Base-by-base conservation (phyloP, 192 early-diverging fungal genomes). In the Mortierella alpina region DNA sequence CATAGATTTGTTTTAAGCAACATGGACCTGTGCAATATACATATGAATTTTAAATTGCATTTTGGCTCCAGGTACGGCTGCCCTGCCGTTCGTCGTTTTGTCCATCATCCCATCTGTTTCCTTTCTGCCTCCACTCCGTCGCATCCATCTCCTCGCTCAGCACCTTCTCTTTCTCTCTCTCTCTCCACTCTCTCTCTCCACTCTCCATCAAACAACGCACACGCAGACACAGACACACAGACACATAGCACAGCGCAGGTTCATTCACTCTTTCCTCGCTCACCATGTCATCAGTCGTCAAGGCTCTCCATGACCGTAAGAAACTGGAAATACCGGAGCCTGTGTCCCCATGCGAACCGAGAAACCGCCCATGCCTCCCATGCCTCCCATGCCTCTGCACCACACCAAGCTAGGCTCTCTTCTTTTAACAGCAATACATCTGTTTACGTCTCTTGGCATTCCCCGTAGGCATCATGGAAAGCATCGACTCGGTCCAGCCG, bases 401-500 rank as follows among this genome's bases (percentile, higher is more conserved):
- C 15, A 45, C 20, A 52, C 41, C 49, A 31, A 31, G 3, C 31
- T 31, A 31, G 31, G 31, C n/a, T 14, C 15, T 53, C 23, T 17
- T 14, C 41, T 9, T 22, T 18, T 11, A 50, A 18, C 42, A 56
- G 53, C 39, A 39, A 18, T 42, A 18, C 55, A 10, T 23, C 60
- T 55, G 12, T 66, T 10, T 14, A 13, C 31, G 0, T 39, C 31
- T 46, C 5, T 22, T 60, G 53, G 15, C 12, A n/a, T 54, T 48
- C 15, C 41, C 10, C 46, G 42, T 82, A 90, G 88, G 87, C 15
- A 70, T 90, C 62, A 63, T 92, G 59, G 94, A 95, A 59, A 93
- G 93, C 86, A 92, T 96, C 68, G 86, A 88, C 75, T 85, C 92
- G 0, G 87, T 94, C 22, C 88, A 94, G 68, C 91, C 92, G 14